Percentiles rank a stretch among this genome's conserved stretches.
Conservation (phyloP, 2,329 filamentous ascomycete genomes). For the Sporothrix schenckii region DNA sequence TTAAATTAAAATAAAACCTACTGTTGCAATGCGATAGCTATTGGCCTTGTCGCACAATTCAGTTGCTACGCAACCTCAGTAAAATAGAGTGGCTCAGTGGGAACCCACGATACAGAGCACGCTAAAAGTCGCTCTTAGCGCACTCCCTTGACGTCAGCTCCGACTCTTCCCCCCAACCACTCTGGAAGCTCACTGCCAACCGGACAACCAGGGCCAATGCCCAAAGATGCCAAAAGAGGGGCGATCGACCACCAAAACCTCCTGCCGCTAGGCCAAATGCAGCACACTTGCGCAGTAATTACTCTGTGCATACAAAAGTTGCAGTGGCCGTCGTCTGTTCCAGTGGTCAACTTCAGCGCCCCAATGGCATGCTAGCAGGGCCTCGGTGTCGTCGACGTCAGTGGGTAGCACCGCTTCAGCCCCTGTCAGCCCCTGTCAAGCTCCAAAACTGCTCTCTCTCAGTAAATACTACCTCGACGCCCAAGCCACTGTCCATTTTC, state of each 20-base stretch:
- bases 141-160: conserved; percentile 22
- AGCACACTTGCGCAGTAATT: not conserved
- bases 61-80: conserved; percentile 17
- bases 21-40: not conserved
- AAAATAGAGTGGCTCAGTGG: not conserved
- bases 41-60: not conserved
- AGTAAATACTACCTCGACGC: too few species aligned
- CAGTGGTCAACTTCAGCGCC: not conserved
- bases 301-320: too few species aligned
- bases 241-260: conserved; percentile 16
- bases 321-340: not conserved
- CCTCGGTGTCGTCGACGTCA: not conserved
- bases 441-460: too few species aligned
- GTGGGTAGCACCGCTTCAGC: too few species aligned
- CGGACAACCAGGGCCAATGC: conserved; percentile 7
- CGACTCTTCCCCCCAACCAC: not conserved
- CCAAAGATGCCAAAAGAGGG: not conserved
- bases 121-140: not conserved
- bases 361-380: too few species aligned
- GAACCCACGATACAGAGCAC: conserved; percentile 16
- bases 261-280: conserved; percentile 11
- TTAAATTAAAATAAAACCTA: too few species aligned
- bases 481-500: too few species aligned
- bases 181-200: not conserved
- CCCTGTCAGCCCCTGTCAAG: too few species aligned